Base-by-base conservation (phyloP, 73 alveolate genomes). In the Tetrahymena thermophila region DNA sequence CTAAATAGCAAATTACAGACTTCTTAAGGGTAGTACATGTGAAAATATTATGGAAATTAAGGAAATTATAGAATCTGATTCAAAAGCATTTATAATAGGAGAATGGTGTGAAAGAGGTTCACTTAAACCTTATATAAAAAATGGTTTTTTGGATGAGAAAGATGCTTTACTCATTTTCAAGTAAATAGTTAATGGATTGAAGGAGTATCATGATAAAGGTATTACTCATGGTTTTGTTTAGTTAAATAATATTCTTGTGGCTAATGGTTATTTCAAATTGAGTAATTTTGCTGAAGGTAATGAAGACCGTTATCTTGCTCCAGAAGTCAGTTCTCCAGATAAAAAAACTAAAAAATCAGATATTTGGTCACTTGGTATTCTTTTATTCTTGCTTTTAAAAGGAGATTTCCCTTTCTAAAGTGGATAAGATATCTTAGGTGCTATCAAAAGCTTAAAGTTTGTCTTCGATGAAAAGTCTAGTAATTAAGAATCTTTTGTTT, bases 251-350 rank as follows among this genome's bases (percentile, higher is more conserved):
- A 71, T 71, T 25, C 89, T 71, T 71, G 89, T 71, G 17, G 89
- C 89, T 28, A 71, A 71, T 71, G 89, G 89, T 1, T 71, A 28
- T 13, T 71, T 71, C 23, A 71, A 71, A 71, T 31, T 71, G 17
- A 71, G 89, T 71, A 71, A 71, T 71, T 71, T 71, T 21, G 89
- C 89, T 28, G 89, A 71, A 71, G 89, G 89, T 8, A 71, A 71
- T 71, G 89, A 71, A 71, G 89, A 71, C 89, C 89, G 89, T n/a
- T 71, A 71, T 31, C 89, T 71, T 71, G 89, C 89, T 71, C 89
- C 89, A 28, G 89, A 71, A 71, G 89, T 71, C 31, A 71, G 89
- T 71, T 23, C 89, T 9, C 89, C 89, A 4, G 89, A 71, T 8
- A 71, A 71, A 71, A 71, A 71, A 71, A 71, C 89, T 6, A 71